Percentiles rank a stretch among this genome's conserved stretches.
phyloP scores from a whole-genome alignment of 2,329 filamentous ascomycete genomes.

The Hymenotorrendiella dingleyae region DNA sequence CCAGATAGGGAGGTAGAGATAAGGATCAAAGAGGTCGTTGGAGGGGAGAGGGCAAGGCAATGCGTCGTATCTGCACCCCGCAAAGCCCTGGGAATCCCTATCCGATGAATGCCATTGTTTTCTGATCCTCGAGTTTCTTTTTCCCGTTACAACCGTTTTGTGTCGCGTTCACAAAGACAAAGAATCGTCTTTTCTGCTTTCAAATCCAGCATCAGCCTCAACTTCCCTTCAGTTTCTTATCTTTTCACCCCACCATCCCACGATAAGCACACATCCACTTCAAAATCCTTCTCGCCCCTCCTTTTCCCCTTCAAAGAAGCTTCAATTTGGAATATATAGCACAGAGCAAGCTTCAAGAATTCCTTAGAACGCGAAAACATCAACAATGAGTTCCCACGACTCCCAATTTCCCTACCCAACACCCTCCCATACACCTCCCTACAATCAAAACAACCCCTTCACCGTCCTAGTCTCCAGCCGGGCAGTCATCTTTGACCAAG shows the following conservation, averaged over 20 bases:
- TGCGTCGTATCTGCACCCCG: constrained; percentile 23
- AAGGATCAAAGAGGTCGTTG: constrained; percentile 18
- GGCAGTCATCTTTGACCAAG: constrained; percentile 69
- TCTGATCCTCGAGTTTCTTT: constrained; percentile 6
- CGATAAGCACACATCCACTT: constrained; percentile 24
- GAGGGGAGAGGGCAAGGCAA: constrained; percentile 6
- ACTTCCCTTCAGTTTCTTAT: constrained; percentile 11
- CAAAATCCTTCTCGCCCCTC: not conserved
- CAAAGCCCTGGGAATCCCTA: constrained; percentile 12
- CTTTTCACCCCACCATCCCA: constrained; percentile 10
- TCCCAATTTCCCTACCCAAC: constrained; percentile 23
- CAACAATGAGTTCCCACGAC: constrained; percentile 22
- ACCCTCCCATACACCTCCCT: constrained; percentile 26
- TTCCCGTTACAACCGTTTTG: constrained; percentile 3
- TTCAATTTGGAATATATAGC: no score
- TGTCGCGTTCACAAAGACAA: constrained; percentile 6
- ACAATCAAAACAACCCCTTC: constrained; percentile 39
- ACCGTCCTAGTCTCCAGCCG: constrained; percentile 79
- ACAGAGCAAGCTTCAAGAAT: no score
- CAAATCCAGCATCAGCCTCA: not conserved
- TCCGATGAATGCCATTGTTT: no score
- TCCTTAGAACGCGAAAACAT: not conserved
- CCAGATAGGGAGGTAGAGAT: constrained; percentile 16
- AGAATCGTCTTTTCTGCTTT: not conserved
- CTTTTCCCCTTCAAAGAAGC: constrained; percentile 1